A percentile compares a stretch with the other conserved stretches of the same genome.
phyloP scores from a whole-genome alignment of 495 filamentous ascomycete species.

The Penicillium desertorum region DNA sequence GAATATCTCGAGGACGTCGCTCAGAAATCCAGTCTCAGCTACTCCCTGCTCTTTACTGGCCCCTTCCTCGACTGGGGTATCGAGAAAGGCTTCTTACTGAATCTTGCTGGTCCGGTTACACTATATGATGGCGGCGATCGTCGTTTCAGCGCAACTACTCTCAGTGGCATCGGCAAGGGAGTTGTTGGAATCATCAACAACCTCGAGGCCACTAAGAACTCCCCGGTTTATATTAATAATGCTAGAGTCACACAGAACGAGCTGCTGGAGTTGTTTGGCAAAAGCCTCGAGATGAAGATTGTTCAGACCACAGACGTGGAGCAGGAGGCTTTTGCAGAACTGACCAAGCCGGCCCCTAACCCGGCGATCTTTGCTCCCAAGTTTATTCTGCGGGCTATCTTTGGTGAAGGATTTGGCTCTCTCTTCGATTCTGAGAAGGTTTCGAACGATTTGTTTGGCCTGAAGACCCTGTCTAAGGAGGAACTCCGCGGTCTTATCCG shows the following conservation, averaged over 20 bases:
- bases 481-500: conserved; percentile 17
- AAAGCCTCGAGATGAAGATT: conserved; percentile 44
- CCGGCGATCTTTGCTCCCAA: conserved; percentile 38
- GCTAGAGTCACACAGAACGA: conserved; percentile 56
- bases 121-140: conserved; percentile 57
- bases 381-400: conserved; percentile 43
- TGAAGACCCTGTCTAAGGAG: conserved; percentile 32
- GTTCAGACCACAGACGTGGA: conserved; percentile 43
- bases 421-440: conserved; percentile 31
- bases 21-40: conserved; percentile 40
- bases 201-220: conserved; percentile 55
- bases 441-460: conserved; percentile 42
- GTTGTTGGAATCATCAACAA: conserved; percentile 50
- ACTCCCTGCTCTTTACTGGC: conserved; percentile 52
- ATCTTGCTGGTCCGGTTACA: conserved; percentile 42
- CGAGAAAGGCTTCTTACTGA: conserved; percentile 33
- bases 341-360: conserved; percentile 27
- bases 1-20: conserved; percentile 50
- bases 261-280: conserved; percentile 50
- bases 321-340: conserved; percentile 42
- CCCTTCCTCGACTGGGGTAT: conserved; percentile 56
- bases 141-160: conserved; percentile 47
- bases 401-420: conserved; percentile 45
- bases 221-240: conserved; percentile 48
- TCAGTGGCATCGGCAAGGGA: conserved; percentile 48